phyloP scores from a whole-genome alignment of 192 early-diverging fungal species.

The Coemansia sp. region DNA sequence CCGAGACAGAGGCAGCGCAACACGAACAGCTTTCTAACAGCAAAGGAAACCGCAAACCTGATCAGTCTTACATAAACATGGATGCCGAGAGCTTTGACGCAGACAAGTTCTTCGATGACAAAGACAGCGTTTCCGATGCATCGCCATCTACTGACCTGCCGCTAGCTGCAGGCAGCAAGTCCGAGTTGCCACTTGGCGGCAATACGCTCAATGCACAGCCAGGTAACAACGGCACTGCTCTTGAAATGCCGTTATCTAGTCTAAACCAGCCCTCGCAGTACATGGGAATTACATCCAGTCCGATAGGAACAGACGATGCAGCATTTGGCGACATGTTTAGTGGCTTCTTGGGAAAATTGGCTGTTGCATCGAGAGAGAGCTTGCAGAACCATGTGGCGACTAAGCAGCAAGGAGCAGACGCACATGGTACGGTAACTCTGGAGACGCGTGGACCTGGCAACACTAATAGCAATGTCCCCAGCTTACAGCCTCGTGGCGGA shows the following conservation, averaged over 20 bases:
- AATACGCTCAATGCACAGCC: neutral
- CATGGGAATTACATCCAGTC: neutral
- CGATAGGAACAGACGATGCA: neutral
- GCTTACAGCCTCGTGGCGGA: neutral
- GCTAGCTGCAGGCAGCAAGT: conserved; percentile 5
- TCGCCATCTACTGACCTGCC: neutral
- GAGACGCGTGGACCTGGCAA: neutral
- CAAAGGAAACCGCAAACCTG: neutral
- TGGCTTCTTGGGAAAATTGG: conserved; percentile 4
- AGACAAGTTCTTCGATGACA: conserved; percentile 34
- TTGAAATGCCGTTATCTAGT: neutral
- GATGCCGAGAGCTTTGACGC: conserved; percentile 33
- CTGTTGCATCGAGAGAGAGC: neutral
- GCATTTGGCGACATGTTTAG: conserved; percentile 32
- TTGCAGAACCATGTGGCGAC: neutral
- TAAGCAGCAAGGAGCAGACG: neutral
- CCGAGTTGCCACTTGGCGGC: conserved; percentile 1
- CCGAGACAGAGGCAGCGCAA: neutral
- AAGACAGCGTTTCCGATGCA: neutral
- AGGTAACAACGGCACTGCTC: too few relatives aligned
- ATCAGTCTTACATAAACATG: neutral
- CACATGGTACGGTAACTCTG: neutral
- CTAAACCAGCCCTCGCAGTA: neutral
- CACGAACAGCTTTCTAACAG: neutral
- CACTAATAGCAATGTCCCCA: neutral